Evolutionary conservation across 768 basidiomycete species (phyloP).

Genomic region (Polyporus arcularius): DNA sequence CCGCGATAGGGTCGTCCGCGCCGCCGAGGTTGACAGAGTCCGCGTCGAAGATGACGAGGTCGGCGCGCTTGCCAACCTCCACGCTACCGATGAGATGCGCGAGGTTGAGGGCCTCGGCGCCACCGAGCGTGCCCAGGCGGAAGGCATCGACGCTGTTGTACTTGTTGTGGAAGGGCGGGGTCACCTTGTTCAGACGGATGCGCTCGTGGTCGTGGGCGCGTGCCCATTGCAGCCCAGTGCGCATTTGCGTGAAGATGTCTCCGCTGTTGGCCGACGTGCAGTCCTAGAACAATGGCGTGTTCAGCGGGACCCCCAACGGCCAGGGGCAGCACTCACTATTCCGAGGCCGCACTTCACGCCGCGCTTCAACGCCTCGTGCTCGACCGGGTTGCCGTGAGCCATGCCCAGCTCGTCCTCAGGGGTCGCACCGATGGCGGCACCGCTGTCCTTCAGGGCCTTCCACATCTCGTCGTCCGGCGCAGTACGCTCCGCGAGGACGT

Average conservation of each 20-base stretch:
- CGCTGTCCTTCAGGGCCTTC: conserved; percentile 30
- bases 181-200: conserved; percentile 14
- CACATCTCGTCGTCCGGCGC: conserved; percentile 30
- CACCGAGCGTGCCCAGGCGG: conserved; percentile 32
- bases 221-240: conserved; percentile 30
- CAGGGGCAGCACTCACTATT: conserved; percentile 16
- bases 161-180: conserved; percentile 24
- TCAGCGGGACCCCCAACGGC: not conserved
- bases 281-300: conserved; percentile 15
- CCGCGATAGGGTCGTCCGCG: conserved; percentile 27
- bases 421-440: conserved; percentile 28
- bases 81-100: conserved; percentile 28
- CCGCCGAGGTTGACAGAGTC: conserved; percentile 31
- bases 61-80: conserved; percentile 34
- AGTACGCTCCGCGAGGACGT: conserved; percentile 24
- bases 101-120: conserved; percentile 32
- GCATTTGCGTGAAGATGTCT: conserved; percentile 34
- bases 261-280: conserved; percentile 29
- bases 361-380: conserved; percentile 28
- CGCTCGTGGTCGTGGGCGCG: conserved; percentile 26
- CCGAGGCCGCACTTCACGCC: conserved; percentile 34
- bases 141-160: conserved; percentile 27
- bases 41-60: conserved; percentile 32
- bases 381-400: conserved; percentile 33
- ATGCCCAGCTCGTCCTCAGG: conserved; percentile 35